Conservation (phyloP, 2,329 filamentous ascomycete species). For the Talaromyces piceae region DNA sequence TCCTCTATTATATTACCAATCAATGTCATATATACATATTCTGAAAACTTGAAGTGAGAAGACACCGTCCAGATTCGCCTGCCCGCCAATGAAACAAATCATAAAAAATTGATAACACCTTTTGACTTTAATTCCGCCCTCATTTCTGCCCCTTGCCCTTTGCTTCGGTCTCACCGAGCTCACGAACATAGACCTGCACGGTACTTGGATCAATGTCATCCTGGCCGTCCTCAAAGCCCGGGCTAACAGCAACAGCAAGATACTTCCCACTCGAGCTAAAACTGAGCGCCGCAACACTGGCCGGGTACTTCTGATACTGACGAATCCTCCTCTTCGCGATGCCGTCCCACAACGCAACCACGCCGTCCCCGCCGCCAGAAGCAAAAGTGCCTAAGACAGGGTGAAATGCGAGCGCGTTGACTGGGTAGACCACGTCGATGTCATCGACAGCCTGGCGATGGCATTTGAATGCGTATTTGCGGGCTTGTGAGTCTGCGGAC, state of each 20-base stretch:
- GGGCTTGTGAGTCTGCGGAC: constrained; percentile 72
- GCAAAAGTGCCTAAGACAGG: constrained; percentile 77
- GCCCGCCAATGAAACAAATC: constrained; percentile 9
- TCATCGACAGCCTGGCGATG: constrained; percentile 68
- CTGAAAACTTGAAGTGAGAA: background rate
- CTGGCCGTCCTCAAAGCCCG: constrained; percentile 80
- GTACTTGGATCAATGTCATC: constrained; percentile 67
- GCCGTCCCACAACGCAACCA: constrained; percentile 89
- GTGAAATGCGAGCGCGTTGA: constrained; percentile 85
- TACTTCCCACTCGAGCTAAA: constrained; percentile 73
- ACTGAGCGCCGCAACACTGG: constrained; percentile 67
- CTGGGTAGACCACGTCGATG: constrained; percentile 79
- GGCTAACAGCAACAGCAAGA: constrained; percentile 72
- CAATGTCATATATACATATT: background rate
- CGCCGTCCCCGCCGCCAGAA: constrained; percentile 80
- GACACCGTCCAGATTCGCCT: constrained; percentile 2
- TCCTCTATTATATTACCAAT: constrained; percentile 6
- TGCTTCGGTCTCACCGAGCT: constrained; percentile 79
- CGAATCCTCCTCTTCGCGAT: constrained; percentile 82
- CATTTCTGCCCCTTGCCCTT: constrained; percentile 73
- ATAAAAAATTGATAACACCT: background rate
- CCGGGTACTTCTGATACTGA: constrained; percentile 77
- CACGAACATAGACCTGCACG: constrained; percentile 70
- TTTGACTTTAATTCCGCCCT: background rate
- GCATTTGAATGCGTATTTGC: constrained; percentile 98